A percentile compares a stretch with the other conserved stretches of the same genome.
Conservation (phyloP, 2,329 filamentous ascomycete species). For the Setomelanomma holmii region DNA sequence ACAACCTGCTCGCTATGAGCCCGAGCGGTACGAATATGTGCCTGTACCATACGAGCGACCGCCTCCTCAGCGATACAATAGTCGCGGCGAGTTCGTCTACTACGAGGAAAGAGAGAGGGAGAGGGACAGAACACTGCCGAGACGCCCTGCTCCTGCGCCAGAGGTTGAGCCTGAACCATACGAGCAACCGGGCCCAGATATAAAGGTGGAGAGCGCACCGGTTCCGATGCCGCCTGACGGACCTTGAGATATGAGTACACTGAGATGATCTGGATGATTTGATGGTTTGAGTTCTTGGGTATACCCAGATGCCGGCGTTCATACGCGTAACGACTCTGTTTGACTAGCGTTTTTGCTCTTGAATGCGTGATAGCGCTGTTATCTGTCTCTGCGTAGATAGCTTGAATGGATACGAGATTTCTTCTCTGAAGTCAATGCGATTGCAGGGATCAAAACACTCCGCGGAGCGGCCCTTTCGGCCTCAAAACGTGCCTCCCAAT, state of each 20-base stretch:
- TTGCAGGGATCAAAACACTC: not conserved
- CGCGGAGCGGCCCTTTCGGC: not conserved
- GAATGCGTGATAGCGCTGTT: not conserved
- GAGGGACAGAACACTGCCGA: slow-evolving; percentile 28
- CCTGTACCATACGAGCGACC: slow-evolving; percentile 38
- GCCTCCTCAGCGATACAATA: slow-evolving; percentile 32
- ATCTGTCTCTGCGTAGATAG: not conserved
- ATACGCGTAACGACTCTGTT: not conserved
- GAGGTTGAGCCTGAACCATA: slow-evolving; percentile 34
- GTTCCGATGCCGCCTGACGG: slow-evolving; percentile 20
- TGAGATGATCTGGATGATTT: not conserved
- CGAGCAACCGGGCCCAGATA: slow-evolving; percentile 30
- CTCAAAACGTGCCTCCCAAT: too few relatives aligned
- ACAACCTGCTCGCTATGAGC: slow-evolving; percentile 35
- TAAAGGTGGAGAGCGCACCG: slow-evolving; percentile 34
- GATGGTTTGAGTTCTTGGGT: slow-evolving; percentile 5
- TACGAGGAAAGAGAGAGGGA: slow-evolving; percentile 42
- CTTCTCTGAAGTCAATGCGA: not conserved
- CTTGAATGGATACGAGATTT: not conserved
- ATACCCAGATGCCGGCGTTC: not conserved
- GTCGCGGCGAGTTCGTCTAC: slow-evolving; percentile 37
- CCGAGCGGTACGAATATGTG: slow-evolving; percentile 38
- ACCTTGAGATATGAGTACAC: slow-evolving; percentile 6
- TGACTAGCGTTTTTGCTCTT: not conserved
- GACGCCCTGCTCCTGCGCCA: slow-evolving; percentile 18